Evolutionary conservation across 1,284 basidiomycete genomes (phyloP), one percentile per base, ranked within the genome.

Genomic region (Ustilago tritici): DNA sequence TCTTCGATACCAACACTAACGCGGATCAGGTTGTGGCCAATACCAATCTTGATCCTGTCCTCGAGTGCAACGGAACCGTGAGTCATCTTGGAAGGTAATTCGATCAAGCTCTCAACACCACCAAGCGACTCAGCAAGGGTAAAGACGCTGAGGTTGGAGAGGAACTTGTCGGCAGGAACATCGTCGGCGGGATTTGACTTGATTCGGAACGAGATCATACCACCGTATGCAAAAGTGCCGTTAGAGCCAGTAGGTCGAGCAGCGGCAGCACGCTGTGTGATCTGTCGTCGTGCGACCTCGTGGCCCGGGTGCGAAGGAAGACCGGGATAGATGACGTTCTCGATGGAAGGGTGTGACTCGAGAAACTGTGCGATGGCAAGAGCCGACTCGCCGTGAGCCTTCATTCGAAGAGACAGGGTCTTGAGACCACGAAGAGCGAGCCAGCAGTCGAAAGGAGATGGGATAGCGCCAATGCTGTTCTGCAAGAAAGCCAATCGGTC

Each of bases 1-100:
- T 98, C 95, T 88, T 98, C 95, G 23, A 96, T 90, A 11, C 95
- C 95, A 4, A 95, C 93, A 47, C 92, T 93, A 78, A 98, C 87
- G 28, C 95, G 89, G 35, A 98, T 89, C 65, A 98, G 87, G 81
- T 93, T 92, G 38, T 92, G 91, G 10, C 91, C 91, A 82, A 98
- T 96, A 1, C 82, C 82, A 50, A 84, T 81, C 67, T 78, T 75
- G 65, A 74, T 64, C 47, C 82, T 63, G 66, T 84, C 81, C 55
- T 81, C 92, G 84, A 93, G 92, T n/a, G 94, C 95, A 93, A 97
- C 80, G 11, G 82, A 83, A 19, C 83, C 87, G 71, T 88, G 87
- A 6, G 87, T 88, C 87, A 87, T 88, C 78, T 80, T 82, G 46
- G 82, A 78, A 17, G 87, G 87, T 47, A 79, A 89, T 87, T 96